These are phyloP conservation scores for Venustampulla echinocandica DNA, from an alignment of 495 filamentous ascomycete species.

Conservation along the genomic window DNA sequence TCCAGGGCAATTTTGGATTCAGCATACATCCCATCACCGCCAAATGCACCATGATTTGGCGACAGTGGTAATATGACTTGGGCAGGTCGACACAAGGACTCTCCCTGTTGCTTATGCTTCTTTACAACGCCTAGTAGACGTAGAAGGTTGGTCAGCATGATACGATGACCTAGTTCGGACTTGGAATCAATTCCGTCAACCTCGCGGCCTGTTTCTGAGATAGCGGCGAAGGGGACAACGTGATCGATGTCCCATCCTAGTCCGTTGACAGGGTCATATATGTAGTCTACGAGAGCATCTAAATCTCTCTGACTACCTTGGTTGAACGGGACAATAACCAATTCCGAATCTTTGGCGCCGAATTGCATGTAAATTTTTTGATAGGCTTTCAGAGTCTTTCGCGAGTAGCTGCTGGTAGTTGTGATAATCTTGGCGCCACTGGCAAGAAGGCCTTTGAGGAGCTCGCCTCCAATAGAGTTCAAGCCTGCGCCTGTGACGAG, in stretches of 20 bases:
- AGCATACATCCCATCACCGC: conserved; percentile 92
- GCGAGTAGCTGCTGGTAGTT: conserved; percentile 89
- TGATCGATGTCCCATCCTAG: conserved; percentile 96
- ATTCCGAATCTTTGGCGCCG: conserved; percentile 81
- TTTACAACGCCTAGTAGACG: conserved; percentile 84
- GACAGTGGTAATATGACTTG: conserved; percentile 92
- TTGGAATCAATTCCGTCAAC: conserved; percentile 94
- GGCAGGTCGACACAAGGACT: conserved; percentile 85
- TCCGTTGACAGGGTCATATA: conserved; percentile 87
- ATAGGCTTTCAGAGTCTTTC: conserved; percentile 93
- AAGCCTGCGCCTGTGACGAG: conserved; percentile 96
- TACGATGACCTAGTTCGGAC: conserved; percentile 92
- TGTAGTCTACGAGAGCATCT: conserved; percentile 81
- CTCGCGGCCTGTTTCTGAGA: conserved; percentile 90
- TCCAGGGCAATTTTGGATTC: conserved; percentile 94
- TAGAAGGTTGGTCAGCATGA: conserved; percentile 95
- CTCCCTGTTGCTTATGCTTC: conserved; percentile 68
- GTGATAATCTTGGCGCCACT: conserved; percentile 92
- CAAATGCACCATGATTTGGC: conserved; percentile 95
- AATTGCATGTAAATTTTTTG: conserved; percentile 91
- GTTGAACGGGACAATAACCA: conserved; percentile 96
- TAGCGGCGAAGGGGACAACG: conserved; percentile 92
- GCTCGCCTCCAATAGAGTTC: conserved; percentile 91
- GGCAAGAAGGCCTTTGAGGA: conserved; percentile 87
- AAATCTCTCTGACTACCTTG: conserved; percentile 95